Evolutionary conservation across 441 rosid species (phyloP).

Genomic region (Syzygium malaccense): DNA sequence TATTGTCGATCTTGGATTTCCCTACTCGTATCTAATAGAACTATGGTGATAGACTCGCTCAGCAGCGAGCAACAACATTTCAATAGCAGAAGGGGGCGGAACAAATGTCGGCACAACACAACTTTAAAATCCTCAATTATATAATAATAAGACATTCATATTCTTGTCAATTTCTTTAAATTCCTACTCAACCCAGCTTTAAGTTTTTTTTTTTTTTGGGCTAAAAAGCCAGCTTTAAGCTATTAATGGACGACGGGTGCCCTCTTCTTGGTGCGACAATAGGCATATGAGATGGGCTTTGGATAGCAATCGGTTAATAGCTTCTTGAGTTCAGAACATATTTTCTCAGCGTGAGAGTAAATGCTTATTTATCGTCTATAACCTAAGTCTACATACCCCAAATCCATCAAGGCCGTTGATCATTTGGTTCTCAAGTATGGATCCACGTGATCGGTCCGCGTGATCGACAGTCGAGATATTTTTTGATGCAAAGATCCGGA

Average conservation of each 20-base stretch:
- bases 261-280: no score
- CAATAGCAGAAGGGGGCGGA: background rate
- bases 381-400: background rate
- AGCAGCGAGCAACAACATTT: background rate
- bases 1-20: background rate
- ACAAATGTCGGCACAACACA: background rate
- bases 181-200: background rate
- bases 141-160: no score
- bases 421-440: background rate
- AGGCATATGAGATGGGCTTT: background rate
- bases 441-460: rapidly evolving
- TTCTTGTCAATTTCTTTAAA: background rate
- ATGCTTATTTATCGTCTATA: background rate
- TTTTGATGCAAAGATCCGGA: background rate
- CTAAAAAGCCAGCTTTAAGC: no score
- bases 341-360: no score
- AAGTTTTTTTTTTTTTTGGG: background rate
- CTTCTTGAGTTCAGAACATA: no score
- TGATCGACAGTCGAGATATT: rapidly evolving
- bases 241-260: background rate
- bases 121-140: background rate
- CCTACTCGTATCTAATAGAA: background rate
- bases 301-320: background rate
- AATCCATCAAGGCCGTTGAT: no score
- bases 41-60: background rate